phyloP scores from a whole-genome alignment of 495 filamentous ascomycete genomes.

The Penicillium tannophilum region DNA sequence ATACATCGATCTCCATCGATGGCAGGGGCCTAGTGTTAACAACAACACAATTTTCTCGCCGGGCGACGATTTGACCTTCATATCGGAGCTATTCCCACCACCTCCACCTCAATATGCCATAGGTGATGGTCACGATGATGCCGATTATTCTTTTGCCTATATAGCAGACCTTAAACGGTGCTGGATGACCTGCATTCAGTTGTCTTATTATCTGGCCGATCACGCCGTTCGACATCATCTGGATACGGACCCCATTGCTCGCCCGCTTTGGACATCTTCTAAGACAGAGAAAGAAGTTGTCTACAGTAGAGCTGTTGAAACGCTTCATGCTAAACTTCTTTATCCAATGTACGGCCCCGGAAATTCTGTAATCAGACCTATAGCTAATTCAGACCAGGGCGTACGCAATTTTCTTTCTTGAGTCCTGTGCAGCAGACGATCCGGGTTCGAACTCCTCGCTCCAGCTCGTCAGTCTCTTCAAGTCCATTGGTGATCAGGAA shows the following conservation, averaged over 20 bases:
- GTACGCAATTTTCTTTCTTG: slow-evolving; percentile 34
- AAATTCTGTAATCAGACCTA: neutral
- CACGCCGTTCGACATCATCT: slow-evolving; percentile 30
- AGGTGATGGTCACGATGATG: slow-evolving; percentile 18
- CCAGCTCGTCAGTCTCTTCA: slow-evolving; percentile 3
- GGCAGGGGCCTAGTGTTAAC: neutral
- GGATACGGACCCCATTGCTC: slow-evolving; percentile 23
- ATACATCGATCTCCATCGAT: slow-evolving; percentile 24
- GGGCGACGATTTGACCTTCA: slow-evolving; percentile 34
- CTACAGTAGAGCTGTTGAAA: slow-evolving; percentile 29
- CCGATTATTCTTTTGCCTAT: slow-evolving; percentile 36
- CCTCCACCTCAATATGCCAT: slow-evolving; percentile 32
- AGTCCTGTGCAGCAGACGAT: slow-evolving; percentile 22
- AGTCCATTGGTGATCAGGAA: slow-evolving; percentile 20
- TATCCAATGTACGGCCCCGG: slow-evolving; percentile 23
- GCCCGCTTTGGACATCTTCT: slow-evolving; percentile 25
- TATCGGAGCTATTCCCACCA: slow-evolving; percentile 32
- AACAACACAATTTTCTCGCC: slow-evolving; percentile 12
- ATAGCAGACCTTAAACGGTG: slow-evolving; percentile 29
- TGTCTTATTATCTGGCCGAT: slow-evolving; percentile 33
- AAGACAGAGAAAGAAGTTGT: slow-evolving; percentile 33
- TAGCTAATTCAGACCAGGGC: slow-evolving; percentile 20
- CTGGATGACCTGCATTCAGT: slow-evolving; percentile 33
- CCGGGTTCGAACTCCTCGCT: neutral
- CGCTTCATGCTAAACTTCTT: slow-evolving; percentile 29